Base-by-base conservation (phyloP, 139 green algal species). In the Coelastrella sp. region DNA sequence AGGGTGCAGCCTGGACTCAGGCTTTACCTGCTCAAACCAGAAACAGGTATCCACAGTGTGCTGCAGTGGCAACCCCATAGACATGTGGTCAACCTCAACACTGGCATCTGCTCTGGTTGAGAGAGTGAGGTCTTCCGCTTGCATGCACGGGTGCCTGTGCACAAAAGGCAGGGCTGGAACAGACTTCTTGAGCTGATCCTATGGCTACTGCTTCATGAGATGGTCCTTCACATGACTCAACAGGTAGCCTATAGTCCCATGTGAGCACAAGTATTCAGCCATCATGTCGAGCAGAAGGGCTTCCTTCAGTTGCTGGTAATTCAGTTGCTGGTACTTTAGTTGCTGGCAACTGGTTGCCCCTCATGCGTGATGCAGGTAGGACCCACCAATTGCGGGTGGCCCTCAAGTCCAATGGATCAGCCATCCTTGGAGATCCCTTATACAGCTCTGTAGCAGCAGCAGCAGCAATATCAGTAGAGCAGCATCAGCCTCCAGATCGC, bases 381-480 rank as follows among this genome's bases (percentile, higher is more conserved):
- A 88, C 83, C 6, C 83, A 88, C 35, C 83, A 88, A 66, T 7
- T 88, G 8, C 65, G 83, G 3, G 83, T 88, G 27, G 83, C 83
- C 7, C 27, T 88, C 19, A 88, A 88, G 66, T 60, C 27, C 65
- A 49, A 68, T 6, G 82, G 82, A 3, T 63, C 82, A 17, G 24
- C 82, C 11, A 76, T 87, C 24, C 61, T 87, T 15, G 82, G 82
- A 14, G 82, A 87, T 15, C 24, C 24, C 6, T 25, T 87, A 61
- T 87, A 87, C 17, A 72, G 63, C 11, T 72, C 83, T 22, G 83
- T 65, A 76, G 25, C 58, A 76, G 81, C 81, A 25, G 76, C 76
- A 83, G 25, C 8, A 11, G 24, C 24, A 7, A 20, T 8, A 59
- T 17, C 74, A 81, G 6, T 10, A 59, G 74, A 10, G 19, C 17